These are phyloP conservation scores for Immersiporthe knoxdaviesiana DNA, from an alignment of 2,329 filamentous ascomycete genomes.

Conservation along the genomic window DNA sequence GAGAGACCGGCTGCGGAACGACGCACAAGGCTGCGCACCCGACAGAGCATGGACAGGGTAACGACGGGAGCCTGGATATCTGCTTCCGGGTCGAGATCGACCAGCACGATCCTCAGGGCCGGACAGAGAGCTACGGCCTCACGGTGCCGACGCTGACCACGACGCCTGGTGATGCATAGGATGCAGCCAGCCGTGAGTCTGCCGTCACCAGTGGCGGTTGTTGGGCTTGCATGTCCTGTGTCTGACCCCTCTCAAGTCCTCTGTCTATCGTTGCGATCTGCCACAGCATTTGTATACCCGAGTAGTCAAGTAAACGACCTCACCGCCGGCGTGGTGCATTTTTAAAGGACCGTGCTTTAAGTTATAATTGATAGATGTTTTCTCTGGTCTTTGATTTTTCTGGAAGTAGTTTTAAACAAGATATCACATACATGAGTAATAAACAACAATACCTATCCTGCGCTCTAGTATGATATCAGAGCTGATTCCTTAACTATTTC, in stretches of 20 bases:
- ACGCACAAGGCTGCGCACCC: slow-evolving; percentile 71
- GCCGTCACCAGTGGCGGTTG: not conserved
- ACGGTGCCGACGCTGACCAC: slow-evolving; percentile 73
- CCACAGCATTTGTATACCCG: slow-evolving; percentile 20
- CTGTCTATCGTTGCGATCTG: not conserved
- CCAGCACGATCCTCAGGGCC: slow-evolving; percentile 78
- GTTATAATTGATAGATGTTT: not conserved
- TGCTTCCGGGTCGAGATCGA: slow-evolving; percentile 86
- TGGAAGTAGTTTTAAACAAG: too few species aligned
- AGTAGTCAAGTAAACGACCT: slow-evolving; percentile 8
- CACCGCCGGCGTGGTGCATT: not conserved
- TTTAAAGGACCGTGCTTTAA: not conserved
- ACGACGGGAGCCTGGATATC: slow-evolving; percentile 73
- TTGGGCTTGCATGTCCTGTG: not conserved
- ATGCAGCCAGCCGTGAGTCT: not conserved
- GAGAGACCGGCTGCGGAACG: slow-evolving; percentile 80
- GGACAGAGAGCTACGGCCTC: slow-evolving; percentile 81
- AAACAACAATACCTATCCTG: not conserved
- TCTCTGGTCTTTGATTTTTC: not conserved
- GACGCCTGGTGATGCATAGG: not conserved
- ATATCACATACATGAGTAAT: not conserved
- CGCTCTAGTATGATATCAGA: too few species aligned
- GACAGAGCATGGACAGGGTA: slow-evolving; percentile 55
- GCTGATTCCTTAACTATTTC: too few species aligned
- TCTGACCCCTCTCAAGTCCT: not conserved